Percentiles rank a stretch among this genome's conserved stretches.
These are phyloP conservation scores for Trichoderma cornu-damae DNA, from an alignment of 2,329 filamentous ascomycete genomes.

Conservation along the genomic window DNA sequence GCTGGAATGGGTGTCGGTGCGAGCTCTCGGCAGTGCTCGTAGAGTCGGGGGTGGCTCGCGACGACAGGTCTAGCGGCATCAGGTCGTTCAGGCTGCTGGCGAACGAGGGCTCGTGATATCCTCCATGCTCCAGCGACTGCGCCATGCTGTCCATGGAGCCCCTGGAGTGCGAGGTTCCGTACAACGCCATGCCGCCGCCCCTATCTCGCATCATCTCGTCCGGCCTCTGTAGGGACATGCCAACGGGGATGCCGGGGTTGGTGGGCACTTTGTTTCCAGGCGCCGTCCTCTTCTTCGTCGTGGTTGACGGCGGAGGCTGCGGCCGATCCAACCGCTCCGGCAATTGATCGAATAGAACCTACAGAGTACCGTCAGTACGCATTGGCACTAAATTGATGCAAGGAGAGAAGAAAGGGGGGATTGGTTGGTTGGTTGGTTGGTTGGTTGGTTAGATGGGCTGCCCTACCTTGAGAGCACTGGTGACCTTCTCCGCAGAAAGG, in stretches of 20 bases:
- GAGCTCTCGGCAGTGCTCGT: conserved; percentile 40
- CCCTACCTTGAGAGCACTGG: conserved; percentile 68
- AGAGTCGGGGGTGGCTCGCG: conserved; percentile 41
- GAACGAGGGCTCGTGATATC: conserved; percentile 36
- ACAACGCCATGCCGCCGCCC: conserved; percentile 24
- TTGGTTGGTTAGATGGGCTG: no score
- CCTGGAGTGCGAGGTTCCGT: conserved; percentile 25
- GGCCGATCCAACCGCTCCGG: conserved; percentile 63
- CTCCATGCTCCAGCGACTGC: conserved; percentile 27
- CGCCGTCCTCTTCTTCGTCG: conserved; percentile 54
- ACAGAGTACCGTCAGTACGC: background rate
- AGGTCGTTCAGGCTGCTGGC: conserved; percentile 41
- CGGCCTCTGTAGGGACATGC: conserved; percentile 32
- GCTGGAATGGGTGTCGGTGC: conserved; percentile 31
- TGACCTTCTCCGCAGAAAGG: conserved; percentile 83
- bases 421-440: no score
- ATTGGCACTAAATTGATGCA: conserved; percentile 15
- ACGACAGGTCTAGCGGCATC: conserved; percentile 42
- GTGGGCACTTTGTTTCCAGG: conserved; percentile 35
- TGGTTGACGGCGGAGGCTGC: conserved; percentile 33
- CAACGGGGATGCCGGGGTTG: conserved; percentile 29
- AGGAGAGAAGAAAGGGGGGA: conserved; percentile 14
- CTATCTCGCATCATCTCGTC: conserved; percentile 33
- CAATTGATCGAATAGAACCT: conserved; percentile 79
- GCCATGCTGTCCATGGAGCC: conserved; percentile 35